Evolutionary conservation across 305 asterid genomes (phyloP).

Genomic region (Fraxinus floribunda): DNA sequence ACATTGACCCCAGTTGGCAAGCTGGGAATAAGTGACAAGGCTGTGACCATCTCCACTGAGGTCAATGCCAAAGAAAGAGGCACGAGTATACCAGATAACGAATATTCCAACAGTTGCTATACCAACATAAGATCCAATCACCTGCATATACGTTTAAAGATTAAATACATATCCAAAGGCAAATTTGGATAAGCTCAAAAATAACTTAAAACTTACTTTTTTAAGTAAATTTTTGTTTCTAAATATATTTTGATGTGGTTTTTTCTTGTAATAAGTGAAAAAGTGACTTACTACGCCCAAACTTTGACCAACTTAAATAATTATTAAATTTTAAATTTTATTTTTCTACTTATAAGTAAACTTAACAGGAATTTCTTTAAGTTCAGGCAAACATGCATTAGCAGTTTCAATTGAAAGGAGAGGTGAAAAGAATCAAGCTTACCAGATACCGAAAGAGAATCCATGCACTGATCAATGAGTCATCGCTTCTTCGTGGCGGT

Average conservation of each 20-base stretch:
- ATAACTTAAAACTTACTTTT: neutral
- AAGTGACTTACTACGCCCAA: neutral
- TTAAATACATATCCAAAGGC: neutral
- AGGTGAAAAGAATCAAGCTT: neutral
- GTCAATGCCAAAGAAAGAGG: slow-evolving; percentile 88
- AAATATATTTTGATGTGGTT: neutral
- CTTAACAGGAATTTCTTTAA: neutral
- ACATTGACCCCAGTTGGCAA: slow-evolving; percentile 92
- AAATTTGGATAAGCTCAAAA: neutral
- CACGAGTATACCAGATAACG: slow-evolving; percentile 80
- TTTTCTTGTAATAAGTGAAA: neutral
- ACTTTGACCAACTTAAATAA: neutral
- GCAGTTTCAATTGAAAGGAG: neutral
- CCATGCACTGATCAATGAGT: slow-evolving; percentile 93
- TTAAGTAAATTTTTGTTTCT: neutral
- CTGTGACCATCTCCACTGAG: slow-evolving; percentile 91
- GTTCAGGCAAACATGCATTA: neutral
- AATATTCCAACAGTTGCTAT: slow-evolving; percentile 88
- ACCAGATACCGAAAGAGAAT: slow-evolving; percentile 91
- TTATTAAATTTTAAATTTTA: too few relatives aligned
- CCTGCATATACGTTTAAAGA: slow-evolving; percentile 41
- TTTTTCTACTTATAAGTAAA: too few relatives aligned
- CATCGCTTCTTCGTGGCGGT: slow-evolving; percentile 85
- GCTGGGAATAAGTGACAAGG: slow-evolving; percentile 83
- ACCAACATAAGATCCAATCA: slow-evolving; percentile 88